phyloP scores from a whole-genome alignment of 352 stramenopile species.

The Phytopythium delawarense region DNA sequence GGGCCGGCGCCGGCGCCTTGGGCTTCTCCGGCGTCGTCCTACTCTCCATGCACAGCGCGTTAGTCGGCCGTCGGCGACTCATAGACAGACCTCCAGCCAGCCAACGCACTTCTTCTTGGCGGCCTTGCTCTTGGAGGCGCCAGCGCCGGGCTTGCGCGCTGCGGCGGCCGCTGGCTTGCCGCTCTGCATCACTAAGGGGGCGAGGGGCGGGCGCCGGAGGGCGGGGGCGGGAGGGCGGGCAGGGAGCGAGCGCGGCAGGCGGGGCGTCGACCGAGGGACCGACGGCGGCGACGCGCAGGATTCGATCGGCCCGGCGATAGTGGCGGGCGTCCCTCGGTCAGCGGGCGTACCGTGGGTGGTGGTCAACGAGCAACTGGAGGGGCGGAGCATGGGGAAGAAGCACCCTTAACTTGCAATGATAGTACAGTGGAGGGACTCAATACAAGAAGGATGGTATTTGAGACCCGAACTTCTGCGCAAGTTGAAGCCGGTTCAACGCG shows the following conservation, averaged over 20 bases:
- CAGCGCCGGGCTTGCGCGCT: constrained; percentile 16
- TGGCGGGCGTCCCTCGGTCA: not conserved
- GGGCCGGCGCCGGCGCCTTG: not conserved
- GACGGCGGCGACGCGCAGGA: not conserved
- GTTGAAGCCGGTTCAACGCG: not conserved
- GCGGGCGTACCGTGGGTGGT: constrained; percentile 1
- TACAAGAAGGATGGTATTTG: not conserved
- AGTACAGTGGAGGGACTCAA: not conserved
- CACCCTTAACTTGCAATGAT: not conserved
- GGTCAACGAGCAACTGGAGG: not conserved
- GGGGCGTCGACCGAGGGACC: not conserved
- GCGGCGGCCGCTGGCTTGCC: constrained; percentile 10
- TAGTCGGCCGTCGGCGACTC: not conserved
- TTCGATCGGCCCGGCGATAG: not conserved
- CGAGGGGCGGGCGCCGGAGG: not conserved
- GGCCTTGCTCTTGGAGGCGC: constrained; percentile 4
- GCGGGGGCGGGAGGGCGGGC: not conserved
- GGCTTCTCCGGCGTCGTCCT: constrained; percentile 4
- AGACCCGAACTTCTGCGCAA: not conserved
- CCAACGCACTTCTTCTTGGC: constrained; percentile 4
- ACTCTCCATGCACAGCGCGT: not conserved
- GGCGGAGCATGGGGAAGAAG: not conserved
- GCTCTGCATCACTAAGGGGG: constrained; percentile 18
- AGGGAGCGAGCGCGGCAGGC: not conserved
- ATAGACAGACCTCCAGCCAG: not conserved